Conservation (phyloP, 202 grass and related monocot genomes). For the Cymbopogon flexuosus region DNA sequence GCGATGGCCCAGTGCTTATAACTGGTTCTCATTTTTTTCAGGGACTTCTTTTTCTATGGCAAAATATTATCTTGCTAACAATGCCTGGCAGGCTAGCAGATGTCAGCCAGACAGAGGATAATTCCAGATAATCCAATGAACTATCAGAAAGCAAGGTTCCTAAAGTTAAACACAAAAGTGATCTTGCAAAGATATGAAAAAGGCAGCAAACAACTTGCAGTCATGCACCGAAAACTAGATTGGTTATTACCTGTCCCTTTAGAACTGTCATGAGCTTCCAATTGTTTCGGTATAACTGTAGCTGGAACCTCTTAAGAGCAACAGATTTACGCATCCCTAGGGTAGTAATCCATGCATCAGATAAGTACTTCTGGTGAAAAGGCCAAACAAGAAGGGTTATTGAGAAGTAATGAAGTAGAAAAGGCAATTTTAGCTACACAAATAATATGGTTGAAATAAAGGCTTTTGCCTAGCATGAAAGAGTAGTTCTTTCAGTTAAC, state of each 20-base stretch:
- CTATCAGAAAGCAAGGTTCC: constrained; percentile 17
- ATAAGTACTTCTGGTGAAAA: constrained; percentile 68
- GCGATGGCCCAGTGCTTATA: constrained; percentile 2
- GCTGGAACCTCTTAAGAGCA: constrained; percentile 69
- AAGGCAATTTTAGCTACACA: not conserved
- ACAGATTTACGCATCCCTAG: constrained; percentile 74
- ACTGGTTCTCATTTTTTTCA: constrained; percentile 23
- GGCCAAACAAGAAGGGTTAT: constrained; percentile 19
- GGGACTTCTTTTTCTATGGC: constrained; percentile 20
- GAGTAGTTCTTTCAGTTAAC: not conserved
- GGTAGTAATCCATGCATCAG: constrained; percentile 77
- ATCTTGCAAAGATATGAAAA: not conserved
- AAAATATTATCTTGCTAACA: constrained; percentile 33
- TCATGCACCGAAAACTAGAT: not conserved
- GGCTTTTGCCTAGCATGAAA: not conserved
- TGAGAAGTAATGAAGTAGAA: constrained; percentile 1
- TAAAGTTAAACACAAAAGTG: constrained; percentile 5
- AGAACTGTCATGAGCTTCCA: constrained; percentile 82
- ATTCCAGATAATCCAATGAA: not conserved
- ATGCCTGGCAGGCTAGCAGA: not conserved
- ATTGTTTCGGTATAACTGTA: constrained; percentile 59
- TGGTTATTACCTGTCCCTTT: constrained; percentile 66
- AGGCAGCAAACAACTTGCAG: not conserved
- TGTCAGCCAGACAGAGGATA: not conserved
- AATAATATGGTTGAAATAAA: constrained; percentile 15